Base-by-base conservation (phyloP, 495 filamentous ascomycete species). In the Tuber brumale region DNA sequence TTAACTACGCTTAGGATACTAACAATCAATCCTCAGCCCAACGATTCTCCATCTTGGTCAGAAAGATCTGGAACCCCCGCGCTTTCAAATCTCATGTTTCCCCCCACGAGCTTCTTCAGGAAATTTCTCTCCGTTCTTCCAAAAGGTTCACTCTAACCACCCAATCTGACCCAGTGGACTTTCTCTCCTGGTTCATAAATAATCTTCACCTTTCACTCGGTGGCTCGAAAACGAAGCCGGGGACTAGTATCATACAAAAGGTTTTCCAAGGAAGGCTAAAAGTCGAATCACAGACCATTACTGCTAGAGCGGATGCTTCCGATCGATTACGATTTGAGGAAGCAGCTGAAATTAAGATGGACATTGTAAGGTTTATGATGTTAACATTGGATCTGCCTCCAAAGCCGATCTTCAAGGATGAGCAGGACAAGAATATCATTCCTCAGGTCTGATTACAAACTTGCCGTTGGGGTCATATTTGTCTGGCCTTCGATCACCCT, bases 11-110 rank as follows among this genome's bases (percentile, higher is more conserved):
- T 84, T 31, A 84, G 84, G 19, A 86, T 86, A 70, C 88, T 89
- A 16, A 88, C 91, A 76, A 84, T 91, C 27, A 27, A 35, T 74
- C 45, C 69, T 42, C 35, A 37, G 89, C 87, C 21, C 87, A 97
- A 82, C 91, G 96, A 43, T 94, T 95, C 79, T 92, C 92, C 61
- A 95, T 94, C 70, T 88, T 99, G 70, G 91, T 97, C 71, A 92
- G 95, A 77, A 99, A 99, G 85, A 91, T 99, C 75, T 99, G 95
- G 95, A 99, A 99, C 78, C 92, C 94, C 9, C 91, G 92, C 78
- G 95, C 95, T 57, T 99, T 99, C 88, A 95, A 97, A 84, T 91
- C 91, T 18, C 95, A 99, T 85, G 95, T 99, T 57, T 97, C 95
- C 12, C 95, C 95, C 0, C 95, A 99, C 86, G 95, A 99, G 81